These are phyloP conservation scores for Alternaria gaisen DNA, from an alignment of 2,329 filamentous ascomycete species.

Conservation along the genomic window DNA sequence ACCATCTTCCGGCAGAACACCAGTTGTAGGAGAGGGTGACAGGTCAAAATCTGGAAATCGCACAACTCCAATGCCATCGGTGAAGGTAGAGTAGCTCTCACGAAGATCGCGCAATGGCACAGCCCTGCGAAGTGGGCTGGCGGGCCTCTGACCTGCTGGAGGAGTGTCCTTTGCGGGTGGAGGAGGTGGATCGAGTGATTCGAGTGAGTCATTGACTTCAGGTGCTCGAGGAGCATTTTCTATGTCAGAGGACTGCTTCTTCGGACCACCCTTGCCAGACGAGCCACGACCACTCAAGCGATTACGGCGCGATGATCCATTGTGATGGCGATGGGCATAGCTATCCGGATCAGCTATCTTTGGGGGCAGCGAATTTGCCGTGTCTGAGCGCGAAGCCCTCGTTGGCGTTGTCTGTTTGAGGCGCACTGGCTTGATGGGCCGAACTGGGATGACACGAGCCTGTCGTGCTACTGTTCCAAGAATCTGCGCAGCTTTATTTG, in stretches of 20 bases:
- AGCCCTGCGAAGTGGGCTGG: conserved; percentile 32
- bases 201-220: conserved; percentile 11
- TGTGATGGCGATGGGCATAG: conserved; percentile 16
- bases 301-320: conserved; percentile 5
- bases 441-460: conserved; percentile 19
- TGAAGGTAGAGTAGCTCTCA: conserved; percentile 19
- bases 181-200: conserved; percentile 47
- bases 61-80: conserved; percentile 16
- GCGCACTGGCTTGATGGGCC: conserved; percentile 26
- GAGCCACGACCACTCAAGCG: conserved; percentile 16
- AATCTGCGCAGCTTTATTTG: conserved; percentile 44
- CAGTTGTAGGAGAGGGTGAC: conserved; percentile 20
- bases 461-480: conserved; percentile 41
- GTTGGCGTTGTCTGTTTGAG: conserved; percentile 18
- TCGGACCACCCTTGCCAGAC: conserved; percentile 14
- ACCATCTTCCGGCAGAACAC: conserved; percentile 17
- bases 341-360: conserved; percentile 27
- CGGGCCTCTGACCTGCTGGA: conserved; percentile 12
- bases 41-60: conserved; percentile 28
- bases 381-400: conserved; percentile 34
- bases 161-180: conserved; percentile 58
- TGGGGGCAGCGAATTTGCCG: conserved; percentile 35
- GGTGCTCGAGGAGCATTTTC: conserved; percentile 9
- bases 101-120: conserved; percentile 25
- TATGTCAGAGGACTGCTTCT: conserved; percentile 8